Evolutionary conservation across 805 yeast genomes (phyloP).

Genomic region (Metschnikowia gruessii): DNA sequence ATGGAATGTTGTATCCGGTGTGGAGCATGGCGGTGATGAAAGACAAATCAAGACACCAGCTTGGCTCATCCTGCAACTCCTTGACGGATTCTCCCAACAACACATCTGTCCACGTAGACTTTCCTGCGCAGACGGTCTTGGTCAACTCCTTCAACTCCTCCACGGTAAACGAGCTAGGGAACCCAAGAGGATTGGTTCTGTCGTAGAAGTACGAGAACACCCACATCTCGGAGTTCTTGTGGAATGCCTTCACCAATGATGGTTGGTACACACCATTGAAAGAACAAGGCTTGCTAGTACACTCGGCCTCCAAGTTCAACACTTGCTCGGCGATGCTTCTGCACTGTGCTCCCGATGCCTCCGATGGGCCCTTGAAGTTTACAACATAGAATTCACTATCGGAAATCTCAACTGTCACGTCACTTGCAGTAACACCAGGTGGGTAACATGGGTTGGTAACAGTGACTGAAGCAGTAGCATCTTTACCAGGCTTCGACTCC

Average conservation of each 20-base stretch:
- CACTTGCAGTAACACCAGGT: constrained; percentile 61
- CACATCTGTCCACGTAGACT: constrained; percentile 68
- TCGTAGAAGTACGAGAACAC: constrained; percentile 95
- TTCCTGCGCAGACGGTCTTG: constrained; percentile 81
- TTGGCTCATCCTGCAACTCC: constrained; percentile 73
- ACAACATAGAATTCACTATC: constrained; percentile 46
- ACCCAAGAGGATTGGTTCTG: constrained; percentile 88
- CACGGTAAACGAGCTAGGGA: constrained; percentile 87
- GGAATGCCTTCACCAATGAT: constrained; percentile 74
- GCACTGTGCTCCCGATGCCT: constrained; percentile 79
- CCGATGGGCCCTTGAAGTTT: constrained; percentile 60
- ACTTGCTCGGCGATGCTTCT: constrained; percentile 77
- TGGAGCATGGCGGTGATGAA: constrained; percentile 88
- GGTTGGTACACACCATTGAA: constrained; percentile 99
- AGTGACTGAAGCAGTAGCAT: constrained; percentile 41
- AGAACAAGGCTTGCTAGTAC: constrained; percentile 80
- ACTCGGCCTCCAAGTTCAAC: constrained; percentile 77
- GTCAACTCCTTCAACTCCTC: constrained; percentile 82
- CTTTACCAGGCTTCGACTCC: constrained; percentile 32
- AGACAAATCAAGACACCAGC: constrained; percentile 90
- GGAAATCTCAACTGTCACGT: constrained; percentile 59
- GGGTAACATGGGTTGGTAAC: constrained; percentile 84
- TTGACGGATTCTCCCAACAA: constrained; percentile 63
- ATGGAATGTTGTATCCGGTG: constrained; percentile 95
- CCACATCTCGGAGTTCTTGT: constrained; percentile 69